Evolutionary conservation across 2,329 filamentous ascomycete genomes (phyloP), one percentile per base, ranked within the genome.

Genomic region (Tolypocladium cylindrosporum): DNA sequence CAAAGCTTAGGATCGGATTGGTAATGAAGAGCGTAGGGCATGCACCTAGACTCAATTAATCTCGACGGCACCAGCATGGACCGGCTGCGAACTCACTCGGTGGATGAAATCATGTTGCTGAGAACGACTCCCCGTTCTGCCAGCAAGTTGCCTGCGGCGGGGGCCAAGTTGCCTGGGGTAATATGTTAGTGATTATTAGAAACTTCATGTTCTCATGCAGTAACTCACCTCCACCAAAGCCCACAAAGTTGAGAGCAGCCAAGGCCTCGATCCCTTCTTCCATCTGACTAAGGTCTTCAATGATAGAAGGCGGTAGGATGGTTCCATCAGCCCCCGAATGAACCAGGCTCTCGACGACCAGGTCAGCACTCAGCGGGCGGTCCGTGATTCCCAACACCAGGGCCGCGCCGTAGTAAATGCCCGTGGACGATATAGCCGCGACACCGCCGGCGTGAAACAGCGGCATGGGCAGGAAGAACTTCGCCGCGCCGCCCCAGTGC

Each of bases 251-350:
- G 1, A 78, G 55, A 48, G 69, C 72, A 11, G 57, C 58, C 7
- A 80, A 62, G 0, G 63, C 55, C 4, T 65, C 61, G 3, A 73
- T 59, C 2, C 69, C 63, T 1, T 71, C 63, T 0, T 70, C 63
- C 13, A 60, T 64, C 41, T 71, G 66, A 59, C 70, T 72, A 65
- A 79, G 66, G 4, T 78, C 75, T 45, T 77, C 76, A 1, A 79
- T 52, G 19, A 79, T 67, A 0, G 73, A 70, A 0, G 76, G 76
- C 2, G 75, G 68, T 11, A 74, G 57, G 1, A 72, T n/a, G 0
- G 65, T 59, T 1, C 65, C 62, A 16, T 74, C 67, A 0, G 66
- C 62, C 0, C 66, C 60, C 6, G 65, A 60, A 39, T 72, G 42
- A 0, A 66, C 41, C 11, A 76, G 41, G 24, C 68, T 69, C 7